Base-by-base conservation (phyloP, 2,329 filamentous ascomycete species). In the Furcasterigmium sp. region DNA sequence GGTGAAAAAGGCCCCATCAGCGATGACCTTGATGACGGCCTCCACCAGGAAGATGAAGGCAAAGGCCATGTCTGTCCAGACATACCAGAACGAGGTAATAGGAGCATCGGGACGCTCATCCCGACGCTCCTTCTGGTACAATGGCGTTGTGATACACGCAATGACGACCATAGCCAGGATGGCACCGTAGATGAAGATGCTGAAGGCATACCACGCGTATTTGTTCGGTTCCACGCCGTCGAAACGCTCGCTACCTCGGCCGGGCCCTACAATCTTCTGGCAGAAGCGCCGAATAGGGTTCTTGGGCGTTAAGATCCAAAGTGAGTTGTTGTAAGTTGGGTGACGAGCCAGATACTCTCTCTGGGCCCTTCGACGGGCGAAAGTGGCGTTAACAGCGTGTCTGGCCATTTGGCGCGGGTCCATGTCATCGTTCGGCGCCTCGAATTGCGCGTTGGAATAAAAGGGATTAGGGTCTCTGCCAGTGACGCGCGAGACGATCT, bases 161-260 rank as follows among this genome's bases (percentile, higher is more conserved):
- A 98, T 76, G 36, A 96, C 67, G n/a, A 98, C 93, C 94, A 98
- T 98, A 40, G 89, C 87, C 34, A 97, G 87, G 49, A 98, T 96
- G 13, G 88, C 86, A 19, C 85, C 82, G 61, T 98, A 98, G 43
- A 97, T 87, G 55, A 98, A 86, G 4, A 89, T 88, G 1, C 93
- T 96, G 61, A 97, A 95, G 1, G 80, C 72, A 59, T 95, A 96
- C 91, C 93, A 98, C 8, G 93, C 75, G 5, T 87, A 80, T 51
- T 89, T 90, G 53, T 93, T 91, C 1, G 93, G 93, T 47, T 90
- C 83, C 1, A 94, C 81, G 13, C 93, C 93, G 62, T 97, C 88
- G 49, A 95, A 85, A 36, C 93, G 84, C 60, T 94, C 86, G 36
- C 73, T 78, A 7, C 93, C 94, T 48, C 93, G 82, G 13, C 91